A percentile compares a stretch with the other conserved stretches of the same genome.
Conservation (phyloP, 768 basidiomycete species). For the Neoboletus magnificus region DNA sequence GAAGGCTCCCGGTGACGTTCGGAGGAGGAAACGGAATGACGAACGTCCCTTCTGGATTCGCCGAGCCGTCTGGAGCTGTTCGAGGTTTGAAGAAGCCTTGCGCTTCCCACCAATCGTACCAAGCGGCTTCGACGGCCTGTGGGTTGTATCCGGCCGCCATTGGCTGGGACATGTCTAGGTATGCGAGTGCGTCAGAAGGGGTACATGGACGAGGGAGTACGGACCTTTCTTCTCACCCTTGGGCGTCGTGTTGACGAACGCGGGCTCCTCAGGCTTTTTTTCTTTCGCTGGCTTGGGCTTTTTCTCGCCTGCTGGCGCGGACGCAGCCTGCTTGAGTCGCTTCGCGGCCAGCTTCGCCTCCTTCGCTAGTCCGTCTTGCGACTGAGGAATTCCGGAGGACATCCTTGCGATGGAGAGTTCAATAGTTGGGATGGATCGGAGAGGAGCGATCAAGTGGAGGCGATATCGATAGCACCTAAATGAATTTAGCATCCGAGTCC, state of each 20-base stretch:
- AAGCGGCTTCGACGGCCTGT: conserved; percentile 87
- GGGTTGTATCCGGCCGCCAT: conserved; percentile 97
- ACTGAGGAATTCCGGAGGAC: conserved; percentile 1
- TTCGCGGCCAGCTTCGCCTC: conserved; percentile 77
- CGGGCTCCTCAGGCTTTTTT: conserved; percentile 62
- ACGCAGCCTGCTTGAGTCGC: conserved; percentile 39
- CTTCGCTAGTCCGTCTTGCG: conserved; percentile 63
- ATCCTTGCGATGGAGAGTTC: neutral
- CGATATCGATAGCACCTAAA: conserved; percentile 22
- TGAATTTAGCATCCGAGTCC: conserved; percentile 10
- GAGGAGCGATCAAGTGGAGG: neutral
- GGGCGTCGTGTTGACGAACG: conserved; percentile 88
- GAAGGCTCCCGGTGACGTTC: conserved; percentile 93
- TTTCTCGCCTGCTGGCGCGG: conserved; percentile 52
- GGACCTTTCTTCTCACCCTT: conserved; percentile 92
- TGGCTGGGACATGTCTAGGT: conserved; percentile 73
- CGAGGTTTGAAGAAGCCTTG: conserved; percentile 89
- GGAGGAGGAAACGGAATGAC: conserved; percentile 91
- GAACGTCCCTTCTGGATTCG: conserved; percentile 66
- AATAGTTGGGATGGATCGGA: neutral
- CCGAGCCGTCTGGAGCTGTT: conserved; percentile 51
- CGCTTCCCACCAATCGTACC: conserved; percentile 98
- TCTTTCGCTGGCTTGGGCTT: conserved; percentile 74
- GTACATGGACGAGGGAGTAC: neutral
- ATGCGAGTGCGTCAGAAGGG: neutral